Base-by-base conservation (phyloP, 257 asterid genomes). In the Asclepias syriaca region DNA sequence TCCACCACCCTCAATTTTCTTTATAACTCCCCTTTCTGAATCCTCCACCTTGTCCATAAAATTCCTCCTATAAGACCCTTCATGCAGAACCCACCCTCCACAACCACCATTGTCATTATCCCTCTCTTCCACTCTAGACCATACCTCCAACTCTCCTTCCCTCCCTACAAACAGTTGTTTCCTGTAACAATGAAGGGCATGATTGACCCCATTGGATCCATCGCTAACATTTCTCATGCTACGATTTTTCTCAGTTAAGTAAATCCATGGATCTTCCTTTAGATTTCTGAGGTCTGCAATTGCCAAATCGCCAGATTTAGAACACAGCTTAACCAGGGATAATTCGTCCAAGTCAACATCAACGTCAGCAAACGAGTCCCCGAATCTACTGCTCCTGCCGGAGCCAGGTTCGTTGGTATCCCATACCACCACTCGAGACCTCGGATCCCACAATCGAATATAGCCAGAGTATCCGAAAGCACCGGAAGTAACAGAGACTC, bases 351-450 rank as follows among this genome's bases (percentile, higher is more conserved):
- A 46, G 60, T 85, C 96, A 43, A 90, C 88, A 56, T 82, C 97
- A 61, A 83, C 81, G 18, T 87, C 99, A 2, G 99, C 97, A 65
- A 94, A 87, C 1, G 99, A 77, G 72, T 94, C 99, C 2, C 99
- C 98, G 54, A 83, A 91, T 81, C 99, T 79, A 75, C 95, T 92
- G 80, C 99, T 94, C 66, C 97, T 72, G 1, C 98, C 97, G 6
- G 99, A 87, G 7, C 99, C 99, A 9, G 99, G 99, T 74, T 94
- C 98, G 58, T 85, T 85, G 15, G 87, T 88, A 67, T 94, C 99
- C 99, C 99, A 94, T 1, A 90, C 80, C 82, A 94, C 90, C 8
- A 86, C 80, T 53, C 82, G 50, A 27, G 90, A 73, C 72, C 99
- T 85, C 9, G 85, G 81, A 64, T 94, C 99, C 99, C 99, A 94